Evolutionary conservation across 1,139 yeast species (phyloP).

Genomic region (Sugiyamaella novakii): DNA sequence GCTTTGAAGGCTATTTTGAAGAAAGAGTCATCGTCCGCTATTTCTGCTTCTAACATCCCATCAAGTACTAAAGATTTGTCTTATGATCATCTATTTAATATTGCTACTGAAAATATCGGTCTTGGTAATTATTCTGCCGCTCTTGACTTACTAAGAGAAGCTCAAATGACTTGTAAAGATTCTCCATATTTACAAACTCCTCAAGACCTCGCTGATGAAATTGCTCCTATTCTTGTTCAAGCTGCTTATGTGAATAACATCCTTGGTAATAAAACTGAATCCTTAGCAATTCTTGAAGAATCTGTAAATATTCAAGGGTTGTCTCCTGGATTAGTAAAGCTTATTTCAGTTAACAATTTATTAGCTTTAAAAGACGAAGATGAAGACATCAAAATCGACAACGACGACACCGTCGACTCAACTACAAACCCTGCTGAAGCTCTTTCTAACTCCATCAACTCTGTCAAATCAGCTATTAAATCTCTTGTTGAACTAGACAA

Average conservation of each 20-base stretch:
- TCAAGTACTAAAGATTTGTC: constrained; percentile 36
- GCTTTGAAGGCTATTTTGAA: constrained; percentile 49
- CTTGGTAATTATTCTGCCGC: constrained; percentile 50
- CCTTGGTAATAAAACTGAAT: constrained; percentile 49
- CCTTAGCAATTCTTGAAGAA: constrained; percentile 47
- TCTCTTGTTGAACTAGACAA: constrained; percentile 15
- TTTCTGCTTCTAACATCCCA: background rate
- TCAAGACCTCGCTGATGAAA: constrained; percentile 47
- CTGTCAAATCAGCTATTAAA: constrained; percentile 7
- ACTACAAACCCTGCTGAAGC: background rate
- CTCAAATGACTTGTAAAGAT: constrained; percentile 49
- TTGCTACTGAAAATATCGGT: constrained; percentile 58
- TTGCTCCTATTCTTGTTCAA: constrained; percentile 68
- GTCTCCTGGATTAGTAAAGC: constrained; percentile 24
- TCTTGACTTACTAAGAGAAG: constrained; percentile 52
- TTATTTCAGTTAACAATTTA: constrained; percentile 26
- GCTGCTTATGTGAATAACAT: constrained; percentile 64
- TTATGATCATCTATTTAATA: constrained; percentile 68
- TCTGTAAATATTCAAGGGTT: constrained; percentile 27
- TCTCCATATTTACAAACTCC: constrained; percentile 47
- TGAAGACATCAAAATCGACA: constrained; percentile 11
- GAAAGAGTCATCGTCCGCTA: constrained; percentile 1
- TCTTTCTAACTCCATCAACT: constrained; percentile 4
- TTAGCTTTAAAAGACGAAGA: constrained; percentile 19
- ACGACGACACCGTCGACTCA: background rate